Base-by-base conservation (phyloP, 139 green algal species). In the Tetradesmus obliquus region DNA sequence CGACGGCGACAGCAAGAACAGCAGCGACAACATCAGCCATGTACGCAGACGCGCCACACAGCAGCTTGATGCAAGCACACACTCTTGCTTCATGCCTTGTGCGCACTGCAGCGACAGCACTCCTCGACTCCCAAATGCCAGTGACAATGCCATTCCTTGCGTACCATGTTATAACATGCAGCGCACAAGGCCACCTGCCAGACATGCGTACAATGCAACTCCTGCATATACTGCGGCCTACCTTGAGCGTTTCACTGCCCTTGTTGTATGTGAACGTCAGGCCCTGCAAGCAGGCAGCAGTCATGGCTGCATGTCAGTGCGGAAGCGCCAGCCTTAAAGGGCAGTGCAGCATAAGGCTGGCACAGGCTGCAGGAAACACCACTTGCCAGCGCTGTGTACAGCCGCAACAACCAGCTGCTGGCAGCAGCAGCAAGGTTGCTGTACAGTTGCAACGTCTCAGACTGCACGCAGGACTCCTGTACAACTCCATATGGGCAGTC, bases 221-320 rank as follows among this genome's bases (percentile, higher is more conserved):
- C 17, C 2, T 24, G 66, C 5, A 15, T 71, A 12, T 13, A 76
- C 17, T 76, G 12, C 66, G 17, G 66, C 17, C 17, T 4, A 87
- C 54, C 55, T 87, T 87, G 15, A 87, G 54, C 3, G 55, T 72
- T 55, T 87, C 53, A 12, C 6, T 87, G 53, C 1, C 55, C 82
- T 87, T 87, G 82, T 87, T 87, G 55, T 87, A 87, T 15, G 82
- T 87, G 80, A 87, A 87, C 54, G 82, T 87, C 7, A 87, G 82
- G 53, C 82, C 82, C 82, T 87, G 82, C 82, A 87, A 76, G 5
- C 66, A 76, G 15, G 12, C 66, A 19, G 2, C 32, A 19, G 15
- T 71, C 8, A 71, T 13, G 2, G 9, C 9, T 45, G 9, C 3
- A 19, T 24, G 66, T 24, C 15, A 24, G 66, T 24, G 66, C 2